These are phyloP conservation scores for Gautieria morchelliformis DNA, from an alignment of 768 basidiomycete species.

Conservation along the genomic window DNA sequence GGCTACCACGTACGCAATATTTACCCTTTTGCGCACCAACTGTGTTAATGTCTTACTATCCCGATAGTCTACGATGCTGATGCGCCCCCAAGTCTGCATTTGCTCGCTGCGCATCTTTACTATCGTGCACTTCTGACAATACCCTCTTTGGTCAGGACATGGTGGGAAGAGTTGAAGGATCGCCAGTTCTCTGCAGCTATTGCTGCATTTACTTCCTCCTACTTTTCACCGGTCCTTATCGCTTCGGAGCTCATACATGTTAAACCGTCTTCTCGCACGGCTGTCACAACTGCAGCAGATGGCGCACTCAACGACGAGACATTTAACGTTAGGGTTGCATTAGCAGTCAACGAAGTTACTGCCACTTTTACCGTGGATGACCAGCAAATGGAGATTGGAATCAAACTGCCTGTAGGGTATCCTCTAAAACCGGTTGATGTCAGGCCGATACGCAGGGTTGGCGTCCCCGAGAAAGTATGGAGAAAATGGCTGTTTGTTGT, in stretches of 20 bases:
- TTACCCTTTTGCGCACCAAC: conserved; percentile 1
- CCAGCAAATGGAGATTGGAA: conserved; percentile 79
- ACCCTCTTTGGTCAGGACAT: conserved; percentile 76
- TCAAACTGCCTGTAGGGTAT: conserved; percentile 85
- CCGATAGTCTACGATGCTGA: conserved; percentile 48
- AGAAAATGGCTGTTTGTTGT: conserved; percentile 88
- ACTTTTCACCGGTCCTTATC: conserved; percentile 88
- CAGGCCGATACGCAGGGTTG: conserved; percentile 74
- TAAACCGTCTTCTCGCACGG: conserved; percentile 20
- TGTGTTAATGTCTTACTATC: not conserved
- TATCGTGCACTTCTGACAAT: conserved; percentile 78
- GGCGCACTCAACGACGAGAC: conserved; percentile 63
- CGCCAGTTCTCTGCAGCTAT: conserved; percentile 75
- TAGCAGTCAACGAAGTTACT: conserved; percentile 67
- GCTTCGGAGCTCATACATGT: conserved; percentile 71
- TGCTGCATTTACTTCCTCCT: conserved; percentile 64
- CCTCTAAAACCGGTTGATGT: conserved; percentile 84
- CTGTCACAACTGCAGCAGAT: conserved; percentile 37
- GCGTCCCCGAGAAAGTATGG: conserved; percentile 86
- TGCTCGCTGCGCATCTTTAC: conserved; percentile 81
- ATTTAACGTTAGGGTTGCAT: conserved; percentile 68
- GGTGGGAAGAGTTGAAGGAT: conserved; percentile 84
- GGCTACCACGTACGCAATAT: conserved; percentile 49
- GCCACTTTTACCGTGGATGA: conserved; percentile 88
- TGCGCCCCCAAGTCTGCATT: conserved; percentile 39